Evolutionary conservation across 148 eudicot species (phyloP), one percentile per base, ranked within the genome.

Genomic region (Nepenthes gracilis): DNA sequence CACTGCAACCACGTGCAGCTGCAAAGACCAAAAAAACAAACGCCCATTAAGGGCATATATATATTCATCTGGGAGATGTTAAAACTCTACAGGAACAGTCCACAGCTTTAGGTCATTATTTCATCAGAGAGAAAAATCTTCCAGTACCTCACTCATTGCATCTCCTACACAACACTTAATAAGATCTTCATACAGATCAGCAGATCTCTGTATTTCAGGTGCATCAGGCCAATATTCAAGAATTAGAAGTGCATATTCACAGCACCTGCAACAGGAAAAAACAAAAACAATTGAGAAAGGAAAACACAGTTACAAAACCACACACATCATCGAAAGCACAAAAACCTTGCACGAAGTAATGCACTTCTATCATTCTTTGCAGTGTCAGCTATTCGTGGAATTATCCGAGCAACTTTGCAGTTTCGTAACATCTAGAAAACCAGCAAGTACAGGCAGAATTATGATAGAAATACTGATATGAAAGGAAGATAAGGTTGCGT

Each of bases 221-320:
- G 87, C 99, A 80, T 93, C 99, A 64, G 99, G 87, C 99, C 99
- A 93, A 62, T 83, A 81, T 70, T 93, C 99, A 49, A 93, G 77
- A 38, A 89, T 76, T 61, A 93, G 70, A 67, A 93, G 92, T 35
- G 99, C 99, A 89, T 93, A 93, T 43, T 93, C 99, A 70, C 96
- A 89, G 69, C 99, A 93, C 75, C 99, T 93, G 75, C 68, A 65
- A 66, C 59, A 66, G 23, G 68, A 61, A 8, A 5, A 55, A 47
- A 50, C 36, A 52, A 56, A 61, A 38, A 33, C 43, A 14, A 32
- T 13, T 43, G 54, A 36, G 23, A 1, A n/a, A 23, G 10, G 13
- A 33, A 10, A 2, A 36, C 23, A 51, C 10, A 33, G 50, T 33
- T 32, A 12, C 12, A 58, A 65, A 11, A 43, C 32, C 38, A 33